Base-by-base conservation (phyloP, 345 rosid genomes). In the Balakata baccata region DNA sequence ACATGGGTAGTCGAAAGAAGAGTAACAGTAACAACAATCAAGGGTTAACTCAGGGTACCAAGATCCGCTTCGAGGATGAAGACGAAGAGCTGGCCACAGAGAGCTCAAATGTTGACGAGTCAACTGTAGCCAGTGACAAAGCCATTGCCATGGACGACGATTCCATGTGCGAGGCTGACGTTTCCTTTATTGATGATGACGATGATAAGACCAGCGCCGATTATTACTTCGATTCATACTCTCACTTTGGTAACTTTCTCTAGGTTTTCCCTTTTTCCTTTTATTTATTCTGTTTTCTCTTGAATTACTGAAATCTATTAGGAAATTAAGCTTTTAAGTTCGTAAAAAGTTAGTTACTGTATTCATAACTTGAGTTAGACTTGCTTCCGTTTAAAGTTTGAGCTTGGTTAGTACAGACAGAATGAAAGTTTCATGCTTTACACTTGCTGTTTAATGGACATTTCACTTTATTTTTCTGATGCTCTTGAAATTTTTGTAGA, bases 191-290 rank as follows among this genome's bases (percentile, higher is more conserved):
- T 16, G 80, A 68, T 64, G 87, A 71, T 49, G 83, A 61, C 14
- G 97, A 94, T 74, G 88, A 87, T 20, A 84, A 85, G 71, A 95
- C 99, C 76, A 95, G 99, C 75, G 99, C 98, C 62, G 99, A 95
- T 79, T 95, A 95, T 79, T 95, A 92, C 87, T 95, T 95, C 80
- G 97, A 95, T 81, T 95, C 99, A 8, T 92, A 95, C 85, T 91
- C 99, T 76, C 99, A 95, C 86, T 95, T 95, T 70, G 99, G 99
- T 95, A 87, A 54, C 43, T 76, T 18, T 18, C 58, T 34, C 38
- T 2, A 18, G 11, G 14, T 47, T 58, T 29, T 9, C 56, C 58
- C 9, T 57, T 23, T 46, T 64, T 69, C 29, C 45, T 14, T 9
- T 47, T 50, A 22, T 66, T 9, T 46, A 41, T 41, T 5, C 10